These are phyloP conservation scores for Chaetomium sp. DNA, from an alignment of 2,329 filamentous ascomycete species.

Conservation along the genomic window DNA sequence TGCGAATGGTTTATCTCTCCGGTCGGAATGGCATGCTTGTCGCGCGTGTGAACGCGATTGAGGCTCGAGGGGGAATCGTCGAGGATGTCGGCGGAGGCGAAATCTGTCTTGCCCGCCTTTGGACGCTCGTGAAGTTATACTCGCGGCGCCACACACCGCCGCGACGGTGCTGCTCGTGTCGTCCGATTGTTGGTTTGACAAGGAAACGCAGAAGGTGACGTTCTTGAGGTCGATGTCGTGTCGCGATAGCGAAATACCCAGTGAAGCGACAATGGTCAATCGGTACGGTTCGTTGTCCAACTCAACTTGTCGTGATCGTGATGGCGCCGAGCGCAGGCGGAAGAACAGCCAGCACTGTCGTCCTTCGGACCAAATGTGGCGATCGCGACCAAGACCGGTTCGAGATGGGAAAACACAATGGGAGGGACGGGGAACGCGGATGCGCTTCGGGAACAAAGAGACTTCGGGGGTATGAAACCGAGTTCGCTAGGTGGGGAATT, in stretches of 20 bases:
- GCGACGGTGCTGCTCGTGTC: constrained; percentile 3
- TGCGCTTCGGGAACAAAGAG: constrained; percentile 29
- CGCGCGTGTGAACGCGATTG: constrained; percentile 38
- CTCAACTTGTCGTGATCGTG: not conserved
- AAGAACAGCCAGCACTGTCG: not conserved
- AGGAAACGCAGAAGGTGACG: constrained; percentile 9
- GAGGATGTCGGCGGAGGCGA: constrained; percentile 12
- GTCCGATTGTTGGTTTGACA: constrained; percentile 5
- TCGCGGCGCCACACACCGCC: constrained; percentile 7
- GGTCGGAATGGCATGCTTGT: constrained; percentile 53
- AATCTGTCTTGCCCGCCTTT: constrained; percentile 21
- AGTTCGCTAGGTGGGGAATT: constrained; percentile 13
- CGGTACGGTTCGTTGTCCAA: not conserved
- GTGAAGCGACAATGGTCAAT: not conserved
- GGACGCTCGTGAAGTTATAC: constrained; percentile 6
- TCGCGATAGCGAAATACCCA: not conserved
- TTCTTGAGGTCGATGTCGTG: constrained; percentile 8
- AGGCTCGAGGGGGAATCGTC: constrained; percentile 9
- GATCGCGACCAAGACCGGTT: constrained; percentile 14
- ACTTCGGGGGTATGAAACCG: constrained; percentile 22
- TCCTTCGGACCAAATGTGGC: constrained; percentile 9
- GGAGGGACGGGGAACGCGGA: constrained; percentile 17
- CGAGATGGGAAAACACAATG: constrained; percentile 21
- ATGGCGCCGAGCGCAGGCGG: not conserved
- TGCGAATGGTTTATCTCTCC: constrained; percentile 43